These are phyloP conservation scores for Fraxinus paxiana DNA, from an alignment of 305 asterid genomes.

Conservation along the genomic window DNA sequence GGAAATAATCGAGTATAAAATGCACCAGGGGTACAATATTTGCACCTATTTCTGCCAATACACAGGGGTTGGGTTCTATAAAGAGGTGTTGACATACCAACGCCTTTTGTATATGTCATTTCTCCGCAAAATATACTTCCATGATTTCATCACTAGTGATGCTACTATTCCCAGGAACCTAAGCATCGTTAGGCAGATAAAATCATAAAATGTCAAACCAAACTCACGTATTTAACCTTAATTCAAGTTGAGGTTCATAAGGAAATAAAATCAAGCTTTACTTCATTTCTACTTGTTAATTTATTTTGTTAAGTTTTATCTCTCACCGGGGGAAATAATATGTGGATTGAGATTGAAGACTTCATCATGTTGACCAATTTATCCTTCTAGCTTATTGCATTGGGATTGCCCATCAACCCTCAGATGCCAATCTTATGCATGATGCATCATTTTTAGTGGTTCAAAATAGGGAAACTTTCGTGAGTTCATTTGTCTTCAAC, in stretches of 20 bases:
- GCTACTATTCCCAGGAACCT: not conserved
- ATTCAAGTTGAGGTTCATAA: not conserved
- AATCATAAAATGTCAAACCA: not conserved
- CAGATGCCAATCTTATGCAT: not conserved
- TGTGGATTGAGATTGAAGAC: not conserved
- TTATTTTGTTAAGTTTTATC: not conserved
- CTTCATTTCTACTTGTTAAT: not conserved
- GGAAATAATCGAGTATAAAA: not conserved
- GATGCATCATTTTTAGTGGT: not conserved
- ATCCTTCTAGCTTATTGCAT: not conserved
- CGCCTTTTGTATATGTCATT: not conserved
- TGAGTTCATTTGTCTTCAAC: not conserved
- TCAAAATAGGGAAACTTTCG: not conserved
- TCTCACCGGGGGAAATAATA: not conserved
- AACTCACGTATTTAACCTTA: not conserved
- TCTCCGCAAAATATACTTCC: not conserved
- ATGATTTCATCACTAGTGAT: not conserved
- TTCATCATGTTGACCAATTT: not conserved
- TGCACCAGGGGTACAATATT: not conserved
- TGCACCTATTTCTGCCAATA: not conserved
- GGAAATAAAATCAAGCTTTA: not conserved
- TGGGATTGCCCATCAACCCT: not conserved
- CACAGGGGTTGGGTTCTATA: not conserved
- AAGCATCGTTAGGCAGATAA: not conserved
- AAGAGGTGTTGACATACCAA: not conserved